Base-by-base conservation (phyloP, 306 rosid species). In the Notholithocarpus densiflorus region DNA sequence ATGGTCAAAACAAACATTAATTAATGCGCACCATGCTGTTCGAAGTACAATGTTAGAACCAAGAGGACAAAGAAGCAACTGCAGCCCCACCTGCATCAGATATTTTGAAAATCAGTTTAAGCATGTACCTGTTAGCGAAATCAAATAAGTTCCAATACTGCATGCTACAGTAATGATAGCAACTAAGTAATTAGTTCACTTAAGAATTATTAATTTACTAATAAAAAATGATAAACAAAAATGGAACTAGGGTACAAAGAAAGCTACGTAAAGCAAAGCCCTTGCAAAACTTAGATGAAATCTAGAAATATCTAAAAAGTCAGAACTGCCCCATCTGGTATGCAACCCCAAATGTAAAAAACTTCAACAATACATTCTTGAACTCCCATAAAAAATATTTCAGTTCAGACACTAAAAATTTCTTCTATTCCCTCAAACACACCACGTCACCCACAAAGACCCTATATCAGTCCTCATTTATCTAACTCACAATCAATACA, bases 11-110 rank as follows among this genome's bases (percentile, higher is more conserved):
- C 9, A 12, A 73, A 72, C 21, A 31, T 40, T 13, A 11, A 52
- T 69, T 17, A 60, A 43, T 20, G 84, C 89, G 83, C 45, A 91
- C 97, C 97, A 95, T 62, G 98, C 97, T 1, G 98, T 95, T 52
- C 98, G 90, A 70, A 90, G 43, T 29, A 94, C 91, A 78, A 91
- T 73, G 79, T 92, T 90, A 54, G 97, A 89, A 77, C 97, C 91
- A 51, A 91, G 81, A 83, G 97, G 98, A 71, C 77, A 89, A 21
- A 92, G 97, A 21, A 95, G 97, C 81, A 92, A 82, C 68, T 88
- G 90, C 83, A 95, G 86, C 65, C 97, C 98, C 34, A 90, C 97
- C 97, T 92, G 86, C 84, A 84, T 27, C 78, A 80, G 40, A 76
- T 40, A 45, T 21, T 59, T 48, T 57, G 76, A 21, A 78, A 61